Base-by-base conservation (phyloP, 2,329 filamentous ascomycete species). In the Ophiostoma ips region DNA sequence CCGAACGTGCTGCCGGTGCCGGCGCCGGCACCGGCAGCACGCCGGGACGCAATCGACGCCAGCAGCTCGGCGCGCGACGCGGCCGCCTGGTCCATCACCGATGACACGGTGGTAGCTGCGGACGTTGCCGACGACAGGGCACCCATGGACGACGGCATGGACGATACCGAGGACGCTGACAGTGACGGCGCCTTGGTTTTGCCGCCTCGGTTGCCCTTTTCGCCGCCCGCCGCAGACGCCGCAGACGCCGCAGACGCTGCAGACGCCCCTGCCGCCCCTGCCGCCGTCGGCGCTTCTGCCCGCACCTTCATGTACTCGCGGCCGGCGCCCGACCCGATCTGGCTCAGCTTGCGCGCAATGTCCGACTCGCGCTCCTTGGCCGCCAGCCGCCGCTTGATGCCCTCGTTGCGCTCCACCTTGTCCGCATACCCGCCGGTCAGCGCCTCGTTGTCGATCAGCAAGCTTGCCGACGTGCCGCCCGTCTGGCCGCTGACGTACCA, bases 321-420 rank as follows among this genome's bases (percentile, higher is more conserved):
- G 2, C 84, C 84, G 0, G 82, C 74, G 6, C 81, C 81, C 46
- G 69, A 73, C 10, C 83, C 83, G 52, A 80, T 68, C 47, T 75
- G 68, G 10, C 77, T 77, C 2, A 92, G 70, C 56, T 77, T 78
- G 61, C 77, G 79, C 55, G 81, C 83, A 46, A 92, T 73, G 21
- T 86, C 81, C 18, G 79, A 71, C 62, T 90, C 86, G 59, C 77
- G 82, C 63, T 89, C 83, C 57, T 79, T 75, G 13, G 75, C 76
- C 6, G 78, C 75, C 6, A 88, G 67, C 3, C 75, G 74, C 51
- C 79, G 73, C 55, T 79, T 81, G 56, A 85, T 65, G 16, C 76
- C 75, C 55, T 88, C 84, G 48, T 79, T 76, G 52, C 76, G 73
- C 57, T 79, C 79, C 30, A 72, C 75, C 31, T 76, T 72, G 50